A percentile compares a stretch with the other conserved stretches of the same genome.
These are phyloP conservation scores for Naegleria fowleri DNA, from an alignment of 208 protist species.

Conservation along the genomic window DNA sequence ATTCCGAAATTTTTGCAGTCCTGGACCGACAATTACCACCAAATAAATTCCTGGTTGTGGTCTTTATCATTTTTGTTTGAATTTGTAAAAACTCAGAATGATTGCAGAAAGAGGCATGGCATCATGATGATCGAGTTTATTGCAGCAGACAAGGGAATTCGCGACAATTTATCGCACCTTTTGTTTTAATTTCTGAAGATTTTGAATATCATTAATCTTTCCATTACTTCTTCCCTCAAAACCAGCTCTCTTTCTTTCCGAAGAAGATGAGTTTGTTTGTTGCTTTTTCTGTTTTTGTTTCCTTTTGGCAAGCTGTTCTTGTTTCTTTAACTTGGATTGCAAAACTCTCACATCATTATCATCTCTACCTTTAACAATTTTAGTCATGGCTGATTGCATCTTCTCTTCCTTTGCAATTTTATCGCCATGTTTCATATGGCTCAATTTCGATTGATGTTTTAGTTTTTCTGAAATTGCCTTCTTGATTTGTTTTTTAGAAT, in stretches of 20 bases:
- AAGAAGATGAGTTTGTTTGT: neutral
- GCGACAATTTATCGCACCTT: neutral
- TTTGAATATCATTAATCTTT: neutral
- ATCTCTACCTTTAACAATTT: slow-evolving; percentile 11
- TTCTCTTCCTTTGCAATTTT: neutral
- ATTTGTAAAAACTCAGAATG: too few relatives aligned
- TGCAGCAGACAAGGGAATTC: too few relatives aligned
- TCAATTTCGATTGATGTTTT: neutral
- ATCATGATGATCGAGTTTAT: too few relatives aligned
- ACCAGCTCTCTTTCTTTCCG: neutral
- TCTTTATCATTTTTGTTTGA: too few relatives aligned
- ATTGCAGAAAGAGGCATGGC: too few relatives aligned
- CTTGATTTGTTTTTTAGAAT: neutral
- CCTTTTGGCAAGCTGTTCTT: neutral
- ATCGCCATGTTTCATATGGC: neutral
- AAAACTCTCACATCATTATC: neutral
- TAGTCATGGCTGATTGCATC: neutral
- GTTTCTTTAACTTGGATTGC: neutral
- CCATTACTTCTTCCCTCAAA: neutral
- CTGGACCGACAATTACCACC: too few relatives aligned
- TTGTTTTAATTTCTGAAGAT: neutral
- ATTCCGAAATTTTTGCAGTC: too few relatives aligned
- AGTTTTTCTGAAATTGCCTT: neutral
- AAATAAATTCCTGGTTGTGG: too few relatives aligned
- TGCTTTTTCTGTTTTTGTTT: slow-evolving; percentile 5